Evolutionary conservation across 1,284 basidiomycete species (phyloP), one percentile per base, ranked within the genome.

Genomic region (Ustilago tritici): DNA sequence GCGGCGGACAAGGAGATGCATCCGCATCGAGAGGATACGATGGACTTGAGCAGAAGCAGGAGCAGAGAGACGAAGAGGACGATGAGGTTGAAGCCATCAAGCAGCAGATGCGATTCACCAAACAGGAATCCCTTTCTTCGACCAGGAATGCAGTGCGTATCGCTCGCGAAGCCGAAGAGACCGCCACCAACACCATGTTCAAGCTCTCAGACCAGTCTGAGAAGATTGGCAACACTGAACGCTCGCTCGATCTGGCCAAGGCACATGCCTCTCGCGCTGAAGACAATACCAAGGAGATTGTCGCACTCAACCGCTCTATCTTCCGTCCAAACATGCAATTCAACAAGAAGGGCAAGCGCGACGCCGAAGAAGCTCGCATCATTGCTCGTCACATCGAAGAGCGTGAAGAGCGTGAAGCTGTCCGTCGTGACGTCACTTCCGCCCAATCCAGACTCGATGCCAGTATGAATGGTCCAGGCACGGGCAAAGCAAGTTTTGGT

Each of bases 71-170:
- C 35, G 94, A 96, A 86, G 93, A 93, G 78, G 95, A 98, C 32
- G 95, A 98, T 80, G 96, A 98, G 84, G 89, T 97, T 6, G 96
- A 99, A 87, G 95, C 92, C 15, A 96, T 99, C 88, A 98, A 98
- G 88, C 91, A 94, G 85, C 92, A 95, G 88, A 95, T 94, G 79
- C 90, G 92, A 62, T 93, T 91, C 84, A 88, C 94, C 77, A 99
- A 99, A 88, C 95, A 98, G 87, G 96, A 99, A 82, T 93, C 91
- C 85, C 92, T 97, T 56, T 92, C 92, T 67, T 93, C 93, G 31
- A 94, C 95, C 0, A 89, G 95, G 80, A 98, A 99, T 87, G 95
- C 96, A 3, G 89, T 99, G 56, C 90, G 95, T 57, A 89, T 98
- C 85, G 96, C 95, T 28, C 90, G 93, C 15, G 95, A 99, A 87